Evolutionary conservation across 331 rosid species (phyloP).

Genomic region (Rhamnella rubrinervis): DNA sequence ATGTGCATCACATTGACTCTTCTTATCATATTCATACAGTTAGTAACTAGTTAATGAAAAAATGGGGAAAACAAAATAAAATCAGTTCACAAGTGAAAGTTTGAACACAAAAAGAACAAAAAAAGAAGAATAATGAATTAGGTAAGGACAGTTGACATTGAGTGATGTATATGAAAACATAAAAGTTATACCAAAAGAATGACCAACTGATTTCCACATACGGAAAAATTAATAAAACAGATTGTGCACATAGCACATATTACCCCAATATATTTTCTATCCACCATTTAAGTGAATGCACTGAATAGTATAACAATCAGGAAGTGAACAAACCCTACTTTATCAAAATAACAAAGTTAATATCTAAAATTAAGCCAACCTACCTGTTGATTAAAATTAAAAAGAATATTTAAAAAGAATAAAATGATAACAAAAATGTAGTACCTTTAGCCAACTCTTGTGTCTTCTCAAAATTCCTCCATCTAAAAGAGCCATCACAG

Average conservation of each 20-base stretch:
- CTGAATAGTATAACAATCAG: too few species aligned
- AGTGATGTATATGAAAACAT: too few species aligned
- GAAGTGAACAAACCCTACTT: too few species aligned
- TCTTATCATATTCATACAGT: background rate
- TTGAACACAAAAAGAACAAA: background rate
- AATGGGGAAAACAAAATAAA: background rate
- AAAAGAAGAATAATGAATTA: background rate
- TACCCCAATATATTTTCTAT: too few species aligned
- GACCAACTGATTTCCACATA: background rate
- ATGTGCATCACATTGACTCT: background rate
- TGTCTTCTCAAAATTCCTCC: conserved; percentile 90
- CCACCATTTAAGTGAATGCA: too few species aligned
- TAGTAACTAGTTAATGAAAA: conserved; percentile 15
- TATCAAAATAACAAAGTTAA: too few species aligned
- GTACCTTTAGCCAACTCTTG: conserved; percentile 88
- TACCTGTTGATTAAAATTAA: too few species aligned
- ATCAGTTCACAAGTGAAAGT: background rate
- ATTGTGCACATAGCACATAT: too few species aligned
- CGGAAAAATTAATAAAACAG: too few species aligned
- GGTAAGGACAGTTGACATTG: too few species aligned
- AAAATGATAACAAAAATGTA: conserved; percentile 7
- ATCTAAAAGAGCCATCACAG: conserved; percentile 89
- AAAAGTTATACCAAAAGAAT: background rate
- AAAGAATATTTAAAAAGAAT: background rate
- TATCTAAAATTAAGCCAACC: too few species aligned